These are phyloP conservation scores for Dentipellis fragilis DNA, from an alignment of 768 basidiomycete genomes.

Conservation along the genomic window DNA sequence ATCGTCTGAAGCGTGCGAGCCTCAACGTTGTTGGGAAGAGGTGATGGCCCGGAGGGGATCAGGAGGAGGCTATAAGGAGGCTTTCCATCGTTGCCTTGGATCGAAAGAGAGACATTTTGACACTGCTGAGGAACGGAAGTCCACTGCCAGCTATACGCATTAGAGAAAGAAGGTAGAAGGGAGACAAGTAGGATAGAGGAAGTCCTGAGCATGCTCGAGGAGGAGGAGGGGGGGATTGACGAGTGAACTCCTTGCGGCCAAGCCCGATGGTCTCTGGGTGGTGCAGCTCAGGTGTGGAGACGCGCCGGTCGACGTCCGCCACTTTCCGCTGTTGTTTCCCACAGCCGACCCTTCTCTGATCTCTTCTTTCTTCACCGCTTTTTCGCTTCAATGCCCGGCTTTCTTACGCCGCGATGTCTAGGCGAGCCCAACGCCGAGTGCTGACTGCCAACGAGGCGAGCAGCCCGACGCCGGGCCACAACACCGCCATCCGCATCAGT, in stretches of 20 bases:
- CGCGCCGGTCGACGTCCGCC: not conserved
- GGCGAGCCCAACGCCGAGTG: too few relatives aligned
- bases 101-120: slow-evolving; percentile 44
- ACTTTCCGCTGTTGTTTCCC: not conserved
- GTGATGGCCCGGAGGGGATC: slow-evolving; percentile 55
- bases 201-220: slow-evolving; percentile 6
- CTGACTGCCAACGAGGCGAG: too few relatives aligned
- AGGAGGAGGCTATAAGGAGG: slow-evolving; percentile 63
- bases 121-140: slow-evolving; percentile 52
- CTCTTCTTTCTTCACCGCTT: not conserved
- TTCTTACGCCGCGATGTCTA: too few relatives aligned
- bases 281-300: not conserved
- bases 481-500: too few relatives aligned
- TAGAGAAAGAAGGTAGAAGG: slow-evolving; percentile 20
- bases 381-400: not conserved
- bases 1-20: slow-evolving; percentile 49
- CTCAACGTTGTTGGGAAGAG: slow-evolving; percentile 53
- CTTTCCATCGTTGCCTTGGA: slow-evolving; percentile 43
- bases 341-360: not conserved
- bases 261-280: not conserved
- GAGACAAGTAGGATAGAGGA: slow-evolving; percentile 2
- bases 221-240: not conserved
- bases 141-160: slow-evolving; percentile 34
- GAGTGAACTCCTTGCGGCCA: not conserved
- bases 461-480: too few relatives aligned